Conservation (phyloP, 106 monocot genomes). For the Apostasia shenzhenica region DNA sequence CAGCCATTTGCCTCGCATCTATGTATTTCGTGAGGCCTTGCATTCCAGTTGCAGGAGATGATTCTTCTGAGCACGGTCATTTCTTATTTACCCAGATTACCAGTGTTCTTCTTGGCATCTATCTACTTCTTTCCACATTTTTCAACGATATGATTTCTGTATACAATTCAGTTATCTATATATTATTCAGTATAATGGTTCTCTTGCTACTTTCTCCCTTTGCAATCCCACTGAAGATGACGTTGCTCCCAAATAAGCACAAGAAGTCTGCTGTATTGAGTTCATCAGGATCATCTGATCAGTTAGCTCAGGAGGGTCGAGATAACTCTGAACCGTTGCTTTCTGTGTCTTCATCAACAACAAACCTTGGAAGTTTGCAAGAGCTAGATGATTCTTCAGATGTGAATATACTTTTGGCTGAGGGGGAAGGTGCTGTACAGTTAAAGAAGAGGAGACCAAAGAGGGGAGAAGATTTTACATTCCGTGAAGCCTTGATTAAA, state of each 20-base stretch:
- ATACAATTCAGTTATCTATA: slow-evolving; percentile 26
- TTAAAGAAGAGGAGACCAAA: slow-evolving; percentile 62
- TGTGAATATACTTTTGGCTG: slow-evolving; percentile 67
- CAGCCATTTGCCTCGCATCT: slow-evolving; percentile 46
- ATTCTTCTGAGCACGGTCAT: slow-evolving; percentile 46
- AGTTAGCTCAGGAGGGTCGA: slow-evolving; percentile 8
- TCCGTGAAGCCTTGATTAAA: slow-evolving; percentile 66
- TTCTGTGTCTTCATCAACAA: slow-evolving; percentile 24
- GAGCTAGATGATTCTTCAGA: slow-evolving; percentile 51
- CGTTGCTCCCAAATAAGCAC: slow-evolving; percentile 30
- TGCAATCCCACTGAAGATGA: slow-evolving; percentile 83
- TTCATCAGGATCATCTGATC: slow-evolving; percentile 25
- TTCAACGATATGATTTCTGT: slow-evolving; percentile 38
- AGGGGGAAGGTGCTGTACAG: slow-evolving; percentile 74
- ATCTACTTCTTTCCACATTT: slow-evolving; percentile 41
- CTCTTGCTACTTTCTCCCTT: slow-evolving; percentile 68
- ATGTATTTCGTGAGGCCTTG: slow-evolving; percentile 90
- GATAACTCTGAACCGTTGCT: slow-evolving; percentile 55
- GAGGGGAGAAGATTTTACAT: slow-evolving; percentile 77
- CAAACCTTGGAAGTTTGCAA: slow-evolving; percentile 25
- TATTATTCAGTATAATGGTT: slow-evolving; percentile 56
- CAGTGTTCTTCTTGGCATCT: slow-evolving; percentile 61
- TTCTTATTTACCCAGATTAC: slow-evolving; percentile 67
- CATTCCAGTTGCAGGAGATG: slow-evolving; percentile 57
- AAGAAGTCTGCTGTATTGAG: slow-evolving; percentile 18